These are phyloP conservation scores for Cystofilobasidium bisporidii DNA, from an alignment of 768 basidiomycete genomes.

Conservation along the genomic window DNA sequence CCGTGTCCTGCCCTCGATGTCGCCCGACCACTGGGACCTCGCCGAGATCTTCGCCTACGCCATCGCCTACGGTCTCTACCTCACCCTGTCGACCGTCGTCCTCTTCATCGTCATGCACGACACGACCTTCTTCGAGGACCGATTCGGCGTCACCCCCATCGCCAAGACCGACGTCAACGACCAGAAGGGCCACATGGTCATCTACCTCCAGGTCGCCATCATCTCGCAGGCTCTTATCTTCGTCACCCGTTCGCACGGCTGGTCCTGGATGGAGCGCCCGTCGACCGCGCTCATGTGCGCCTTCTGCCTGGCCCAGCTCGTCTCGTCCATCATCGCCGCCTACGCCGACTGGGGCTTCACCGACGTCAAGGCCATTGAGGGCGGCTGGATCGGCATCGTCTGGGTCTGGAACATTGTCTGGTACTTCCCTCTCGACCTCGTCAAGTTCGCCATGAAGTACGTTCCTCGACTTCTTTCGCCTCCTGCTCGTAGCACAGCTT, in stretches of 20 bases:
- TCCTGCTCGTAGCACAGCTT: not conserved
- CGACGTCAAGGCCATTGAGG: slow-evolving; percentile 63
- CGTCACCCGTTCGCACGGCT: slow-evolving; percentile 84
- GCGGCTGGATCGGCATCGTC: slow-evolving; percentile 92
- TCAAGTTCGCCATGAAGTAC: slow-evolving; percentile 88
- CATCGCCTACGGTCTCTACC: slow-evolving; percentile 86
- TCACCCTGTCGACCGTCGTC: slow-evolving; percentile 69
- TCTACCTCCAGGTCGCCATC: slow-evolving; percentile 63
- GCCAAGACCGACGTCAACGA: slow-evolving; percentile 47
- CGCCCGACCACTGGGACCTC: slow-evolving; percentile 92
- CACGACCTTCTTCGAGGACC: slow-evolving; percentile 79
- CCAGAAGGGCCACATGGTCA: slow-evolving; percentile 40
- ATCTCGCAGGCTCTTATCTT: slow-evolving; percentile 98
- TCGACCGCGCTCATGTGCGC: slow-evolving; percentile 79
- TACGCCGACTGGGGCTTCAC: slow-evolving; percentile 95
- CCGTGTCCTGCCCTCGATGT: slow-evolving; percentile 83
- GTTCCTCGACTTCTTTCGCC: not conserved
- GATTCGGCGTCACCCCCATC: slow-evolving; percentile 61
- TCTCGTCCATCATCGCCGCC: slow-evolving; percentile 90
- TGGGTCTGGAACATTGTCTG: slow-evolving; percentile 75
- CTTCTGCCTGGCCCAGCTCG: slow-evolving; percentile 84
- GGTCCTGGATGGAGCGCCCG: slow-evolving; percentile 95
- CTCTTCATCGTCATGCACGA: slow-evolving; percentile 75
- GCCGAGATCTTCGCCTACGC: slow-evolving; percentile 94
- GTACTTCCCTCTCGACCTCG: slow-evolving; percentile 87